A percentile compares a stretch with the other conserved stretches of the same genome.
Evolutionary conservation across 2,329 filamentous ascomycete species (phyloP).

Genomic region (Botryotinia narcissicola): DNA sequence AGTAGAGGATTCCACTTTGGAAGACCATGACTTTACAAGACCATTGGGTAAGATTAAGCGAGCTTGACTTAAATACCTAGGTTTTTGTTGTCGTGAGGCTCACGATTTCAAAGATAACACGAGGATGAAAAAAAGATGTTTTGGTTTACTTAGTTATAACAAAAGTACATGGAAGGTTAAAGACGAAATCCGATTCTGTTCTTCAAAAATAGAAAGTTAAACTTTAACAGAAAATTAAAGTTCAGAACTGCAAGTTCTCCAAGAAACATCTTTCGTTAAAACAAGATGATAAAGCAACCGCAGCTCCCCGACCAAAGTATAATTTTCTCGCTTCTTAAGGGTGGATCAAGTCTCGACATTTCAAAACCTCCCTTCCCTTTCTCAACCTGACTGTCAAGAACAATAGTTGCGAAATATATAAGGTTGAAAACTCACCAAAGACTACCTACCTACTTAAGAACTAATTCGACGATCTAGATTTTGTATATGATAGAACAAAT

Average conservation of each 20-base stretch:
- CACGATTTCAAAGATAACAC: not conserved
- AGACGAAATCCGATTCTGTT: not conserved
- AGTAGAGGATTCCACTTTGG: not conserved
- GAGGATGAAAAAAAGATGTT: not conserved
- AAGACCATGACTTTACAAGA: not conserved
- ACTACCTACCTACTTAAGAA: not conserved
- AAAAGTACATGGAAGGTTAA: not conserved
- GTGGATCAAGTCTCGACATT: not conserved
- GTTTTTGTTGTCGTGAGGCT: not conserved
- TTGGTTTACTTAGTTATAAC: fast-evolving
- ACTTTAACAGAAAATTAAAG: not conserved
- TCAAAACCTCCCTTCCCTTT: not conserved
- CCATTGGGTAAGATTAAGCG: not conserved
- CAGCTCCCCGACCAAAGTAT: not conserved
- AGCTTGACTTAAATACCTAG: not conserved
- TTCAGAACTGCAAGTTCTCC: not conserved
- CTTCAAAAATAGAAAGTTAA: not conserved
- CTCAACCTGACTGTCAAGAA: not conserved
- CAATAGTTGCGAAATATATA: not conserved
- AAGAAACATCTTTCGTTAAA: not conserved
- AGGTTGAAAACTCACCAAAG: not conserved
- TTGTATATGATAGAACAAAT: not conserved
- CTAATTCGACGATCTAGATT: not conserved
- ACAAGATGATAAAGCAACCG: not conserved
- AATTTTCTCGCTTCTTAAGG: not conserved